These are phyloP conservation scores for Alliaria petiolata DNA, from an alignment of 345 rosid species.

Conservation along the genomic window DNA sequence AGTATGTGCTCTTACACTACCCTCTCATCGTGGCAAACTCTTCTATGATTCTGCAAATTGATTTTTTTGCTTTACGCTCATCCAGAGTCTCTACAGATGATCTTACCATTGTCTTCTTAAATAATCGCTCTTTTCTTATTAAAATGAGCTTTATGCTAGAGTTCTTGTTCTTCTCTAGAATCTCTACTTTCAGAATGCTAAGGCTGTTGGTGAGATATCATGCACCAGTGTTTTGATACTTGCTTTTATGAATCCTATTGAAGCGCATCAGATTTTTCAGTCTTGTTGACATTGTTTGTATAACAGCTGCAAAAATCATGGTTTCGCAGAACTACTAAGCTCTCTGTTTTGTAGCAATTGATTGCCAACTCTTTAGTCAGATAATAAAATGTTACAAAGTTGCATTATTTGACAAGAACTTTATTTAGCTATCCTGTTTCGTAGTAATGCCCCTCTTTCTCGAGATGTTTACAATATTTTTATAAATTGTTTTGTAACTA, in stretches of 20 bases:
- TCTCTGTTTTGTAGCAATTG: neutral
- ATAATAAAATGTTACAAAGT: constrained; percentile 1
- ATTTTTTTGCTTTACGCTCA: neutral
- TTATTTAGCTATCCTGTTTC: neutral
- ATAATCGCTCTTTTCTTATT: neutral
- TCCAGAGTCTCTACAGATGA: neutral
- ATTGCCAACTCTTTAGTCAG: neutral
- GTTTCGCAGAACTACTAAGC: neutral
- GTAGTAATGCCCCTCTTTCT: neutral
- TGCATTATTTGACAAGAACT: neutral
- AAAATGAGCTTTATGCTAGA: neutral
- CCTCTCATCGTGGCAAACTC: neutral
- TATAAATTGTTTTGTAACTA: constrained; percentile 33
- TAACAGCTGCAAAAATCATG: neutral
- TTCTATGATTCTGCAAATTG: neutral
- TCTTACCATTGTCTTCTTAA: neutral
- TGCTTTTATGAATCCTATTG: neutral
- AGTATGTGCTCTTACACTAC: constrained; percentile 41
- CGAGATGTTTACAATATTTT: neutral
- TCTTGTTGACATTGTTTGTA: neutral
- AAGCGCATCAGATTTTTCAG: neutral
- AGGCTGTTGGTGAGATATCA: neutral
- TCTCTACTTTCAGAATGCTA: neutral
- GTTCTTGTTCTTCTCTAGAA: neutral
- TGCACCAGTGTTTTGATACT: neutral